These are phyloP conservation scores for Cryptococcus sp. DNA, from an alignment of 1,284 basidiomycete species.

Conservation along the genomic window DNA sequence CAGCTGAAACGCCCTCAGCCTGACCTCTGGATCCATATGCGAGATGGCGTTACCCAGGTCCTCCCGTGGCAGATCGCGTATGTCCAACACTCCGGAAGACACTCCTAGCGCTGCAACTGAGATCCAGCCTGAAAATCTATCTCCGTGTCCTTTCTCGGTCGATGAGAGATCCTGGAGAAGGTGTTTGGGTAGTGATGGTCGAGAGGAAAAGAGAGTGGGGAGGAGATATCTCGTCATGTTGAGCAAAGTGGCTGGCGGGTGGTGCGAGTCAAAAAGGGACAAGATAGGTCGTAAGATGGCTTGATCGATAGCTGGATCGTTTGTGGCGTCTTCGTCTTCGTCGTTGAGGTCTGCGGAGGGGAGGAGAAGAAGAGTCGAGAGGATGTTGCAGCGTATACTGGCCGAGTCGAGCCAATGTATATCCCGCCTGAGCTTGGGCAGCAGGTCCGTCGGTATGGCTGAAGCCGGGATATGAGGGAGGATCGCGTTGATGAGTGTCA, in stretches of 20 bases:
- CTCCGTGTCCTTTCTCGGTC: slow-evolving; percentile 2
- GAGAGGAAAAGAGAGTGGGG: slow-evolving; percentile 22
- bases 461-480: slow-evolving; percentile 18
- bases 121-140: slow-evolving; percentile 30
- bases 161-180: slow-evolving; percentile 14
- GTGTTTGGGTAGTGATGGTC: slow-evolving; percentile 7
- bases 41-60: slow-evolving; percentile 24
- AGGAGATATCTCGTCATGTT: slow-evolving; percentile 31
- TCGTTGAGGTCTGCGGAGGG: neutral
- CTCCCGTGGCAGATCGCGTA: slow-evolving; percentile 18
- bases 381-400: slow-evolving; percentile 19
- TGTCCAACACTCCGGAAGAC: slow-evolving; percentile 14
- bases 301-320: no score
- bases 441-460: slow-evolving; percentile 13
- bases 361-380: slow-evolving; percentile 6
- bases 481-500: slow-evolving; percentile 19
- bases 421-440: slow-evolving; percentile 19
- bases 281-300: slow-evolving; percentile 16
- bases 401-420: slow-evolving; percentile 19
- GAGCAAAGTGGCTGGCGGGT: slow-evolving; percentile 10
- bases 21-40: slow-evolving; percentile 27
- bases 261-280: slow-evolving; percentile 16
- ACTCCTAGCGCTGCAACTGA: slow-evolving; percentile 35
- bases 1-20: slow-evolving; percentile 33
- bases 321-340: neutral